Evolutionary conservation across 306 rosid genomes (phyloP), one percentile per base, ranked within the genome.

Genomic region (Benincasa hispida): DNA sequence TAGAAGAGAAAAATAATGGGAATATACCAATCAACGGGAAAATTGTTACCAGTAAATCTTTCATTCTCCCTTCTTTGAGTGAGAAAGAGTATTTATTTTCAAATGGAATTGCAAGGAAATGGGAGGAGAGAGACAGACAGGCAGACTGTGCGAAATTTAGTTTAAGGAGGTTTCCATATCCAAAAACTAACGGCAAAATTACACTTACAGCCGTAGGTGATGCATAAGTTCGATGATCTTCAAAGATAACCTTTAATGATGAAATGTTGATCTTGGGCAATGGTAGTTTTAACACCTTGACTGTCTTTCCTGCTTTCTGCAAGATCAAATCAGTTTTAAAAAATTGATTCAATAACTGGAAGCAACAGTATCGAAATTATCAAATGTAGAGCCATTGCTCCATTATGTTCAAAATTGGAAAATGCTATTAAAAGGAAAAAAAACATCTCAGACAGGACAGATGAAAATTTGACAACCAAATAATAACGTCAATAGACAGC

Each of bases 191-290:
- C 19, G 27, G 10, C 2, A 72, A 17, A 50, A 24, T 73, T 60
- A 45, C 41, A 90, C 99, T 94, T 85, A 95, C 99, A 79, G 90
- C 96, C 51, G 90, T 83, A 75, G 87, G 77, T n/a, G 97, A 89
- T 74, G 96, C 97, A 89, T 87, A 95, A 53, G 99, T 95, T 76
- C 97, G 96, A 84, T 90, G 85, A 81, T 95, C 99, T 83, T 95
- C 99, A 78, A 83, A 92, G 75, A 89, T 66, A 74, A 95, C 86
- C 90, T 86, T 89, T 77, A 92, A 90, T 2, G 97, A 89, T 57
- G 99, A 87, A 67, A 88, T 79, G 83, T 90, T 92, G 81, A 95
- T 86, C 82, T 85, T 87, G 55, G 99, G 99, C 83, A 95, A 82
- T 78, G 87, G 90, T 77, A 95, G 98, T 77, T 89, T 92, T 79